phyloP scores from a whole-genome alignment of 1,284 basidiomycete species.

The Moesziomyces parantarcticus region DNA sequence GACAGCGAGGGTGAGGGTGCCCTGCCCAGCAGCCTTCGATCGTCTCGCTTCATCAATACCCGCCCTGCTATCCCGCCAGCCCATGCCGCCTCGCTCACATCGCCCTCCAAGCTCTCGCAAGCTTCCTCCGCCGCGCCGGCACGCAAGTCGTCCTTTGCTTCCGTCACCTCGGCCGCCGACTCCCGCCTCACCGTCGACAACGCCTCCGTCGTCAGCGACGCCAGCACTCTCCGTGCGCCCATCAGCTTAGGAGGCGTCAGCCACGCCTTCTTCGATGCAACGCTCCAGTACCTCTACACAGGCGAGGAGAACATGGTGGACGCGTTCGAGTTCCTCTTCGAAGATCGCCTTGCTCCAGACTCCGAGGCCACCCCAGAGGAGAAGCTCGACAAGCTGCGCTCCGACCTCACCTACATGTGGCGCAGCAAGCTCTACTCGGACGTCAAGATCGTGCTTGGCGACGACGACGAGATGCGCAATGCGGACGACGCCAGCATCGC shows the following conservation, averaged over 20 bases:
- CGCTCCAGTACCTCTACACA: constrained; percentile 60
- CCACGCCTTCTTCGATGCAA: constrained; percentile 55
- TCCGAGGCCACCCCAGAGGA: constrained; percentile 74
- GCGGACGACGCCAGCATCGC: not conserved
- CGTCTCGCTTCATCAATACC: constrained; percentile 25
- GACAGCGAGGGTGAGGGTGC: constrained; percentile 54
- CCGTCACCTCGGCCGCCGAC: constrained; percentile 19
- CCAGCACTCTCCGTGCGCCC: constrained; percentile 50
- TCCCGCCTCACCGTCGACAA: constrained; percentile 18
- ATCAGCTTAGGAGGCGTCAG: constrained; percentile 49
- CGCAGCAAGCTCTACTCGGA: constrained; percentile 62
- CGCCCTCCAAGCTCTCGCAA: constrained; percentile 20
- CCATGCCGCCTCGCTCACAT: constrained; percentile 4
- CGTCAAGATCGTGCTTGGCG: constrained; percentile 53
- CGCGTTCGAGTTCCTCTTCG: constrained; percentile 58
- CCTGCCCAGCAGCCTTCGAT: constrained; percentile 9
- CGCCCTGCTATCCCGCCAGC: not conserved
- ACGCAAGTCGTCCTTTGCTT: constrained; percentile 39
- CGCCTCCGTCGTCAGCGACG: constrained; percentile 32
- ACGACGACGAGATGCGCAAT: constrained; percentile 16
- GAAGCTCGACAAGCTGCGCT: constrained; percentile 83
- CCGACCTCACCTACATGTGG: constrained; percentile 64
- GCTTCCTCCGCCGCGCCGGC: constrained; percentile 6
- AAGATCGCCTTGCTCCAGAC: constrained; percentile 45
- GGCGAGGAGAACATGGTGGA: constrained; percentile 57